Evolutionary conservation across 495 filamentous ascomycete species (phyloP), one percentile per base, ranked within the genome.

Genomic region (Neurospora terricola): DNA sequence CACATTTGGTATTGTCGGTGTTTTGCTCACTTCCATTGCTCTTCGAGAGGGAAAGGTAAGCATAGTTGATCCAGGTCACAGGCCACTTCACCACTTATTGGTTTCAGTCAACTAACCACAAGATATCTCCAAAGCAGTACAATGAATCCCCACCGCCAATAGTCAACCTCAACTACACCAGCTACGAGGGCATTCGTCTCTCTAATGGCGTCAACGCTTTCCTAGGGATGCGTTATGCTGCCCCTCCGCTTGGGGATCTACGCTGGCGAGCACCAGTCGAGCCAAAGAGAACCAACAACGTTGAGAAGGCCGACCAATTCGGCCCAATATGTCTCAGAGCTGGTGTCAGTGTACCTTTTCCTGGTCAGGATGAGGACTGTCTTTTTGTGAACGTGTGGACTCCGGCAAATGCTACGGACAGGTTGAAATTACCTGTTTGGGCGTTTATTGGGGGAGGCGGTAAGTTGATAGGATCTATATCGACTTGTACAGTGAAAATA

Each of bases 401-500:
- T 5, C 92, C 92, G 3, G 79, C 86, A 0, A 84, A 85, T 38
- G 86, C 87, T 0, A 88, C 83, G 3, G 68, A 71, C 0, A 69
- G 73, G 5, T 86, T 82, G 0, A 87, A 84, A 27, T 80, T 92
- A 3, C 91, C 91, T 0, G 91, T 94, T 3, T 93, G 86, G 82
- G 85, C 93, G 69, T 93, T 88, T 75, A 91, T 94, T 70, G 90
- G 92, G 76, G 92, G 92, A n/a, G 92, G 92, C 18, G 92, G 82
- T 81, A 69, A 40, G 81, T 76, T 27, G 36, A 30, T 14, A 12
- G 11, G 11, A 12, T 14, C 23, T 4, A 37, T 37, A 3, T 23
- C 3, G 11, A 34, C 16, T 16, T 62, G 12, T 40, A n/a, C 4
- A 11, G 48, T 16, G 21, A 12, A 30, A 23, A 3, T 11, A 62